phyloP scores from a whole-genome alignment of 2,329 filamentous ascomycete species.

The Taxawa tesnikishii region DNA sequence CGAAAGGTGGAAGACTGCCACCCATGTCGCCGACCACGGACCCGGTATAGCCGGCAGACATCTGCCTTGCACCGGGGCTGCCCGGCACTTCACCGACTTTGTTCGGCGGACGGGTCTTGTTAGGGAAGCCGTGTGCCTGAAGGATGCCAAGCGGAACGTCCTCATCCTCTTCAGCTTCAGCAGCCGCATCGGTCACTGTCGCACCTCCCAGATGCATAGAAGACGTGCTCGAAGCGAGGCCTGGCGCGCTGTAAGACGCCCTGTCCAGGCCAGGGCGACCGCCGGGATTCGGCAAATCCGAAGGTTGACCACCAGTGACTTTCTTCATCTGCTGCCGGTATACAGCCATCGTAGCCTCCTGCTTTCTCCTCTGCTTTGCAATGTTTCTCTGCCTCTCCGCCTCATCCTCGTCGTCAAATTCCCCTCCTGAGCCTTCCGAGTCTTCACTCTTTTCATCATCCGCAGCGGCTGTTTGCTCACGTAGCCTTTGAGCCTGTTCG shows the following conservation, averaged over 20 bases:
- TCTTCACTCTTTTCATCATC: constrained; percentile 30
- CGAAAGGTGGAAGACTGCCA: constrained; percentile 64
- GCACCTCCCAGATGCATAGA: neutral
- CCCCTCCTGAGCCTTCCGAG: constrained; percentile 49
- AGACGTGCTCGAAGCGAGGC: constrained; percentile 4
- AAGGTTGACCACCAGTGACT: constrained; percentile 53
- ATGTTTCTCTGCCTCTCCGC: constrained; percentile 60
- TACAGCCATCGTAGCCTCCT: constrained; percentile 79
- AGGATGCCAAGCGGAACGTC: constrained; percentile 79
- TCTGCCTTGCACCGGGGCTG: constrained; percentile 35
- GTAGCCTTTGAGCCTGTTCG: constrained; percentile 55
- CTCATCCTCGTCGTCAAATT: constrained; percentile 64
- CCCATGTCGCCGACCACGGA: constrained; percentile 26
- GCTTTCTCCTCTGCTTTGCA: constrained; percentile 68
- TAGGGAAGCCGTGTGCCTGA: constrained; percentile 79
- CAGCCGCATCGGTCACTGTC: constrained; percentile 11
- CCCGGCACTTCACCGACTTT: constrained; percentile 43
- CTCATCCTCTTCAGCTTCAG: constrained; percentile 62
- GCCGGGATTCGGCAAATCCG: constrained; percentile 26
- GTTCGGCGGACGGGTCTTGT: constrained; percentile 61
- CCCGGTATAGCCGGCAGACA: constrained; percentile 31
- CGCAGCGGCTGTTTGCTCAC: constrained; percentile 10
- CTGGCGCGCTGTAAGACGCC: constrained; percentile 16
- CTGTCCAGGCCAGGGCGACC: constrained; percentile 44
- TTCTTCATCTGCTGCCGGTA: constrained; percentile 97